phyloP scores from a whole-genome alignment of 805 yeast species.

The Candida dajiaensis region DNA sequence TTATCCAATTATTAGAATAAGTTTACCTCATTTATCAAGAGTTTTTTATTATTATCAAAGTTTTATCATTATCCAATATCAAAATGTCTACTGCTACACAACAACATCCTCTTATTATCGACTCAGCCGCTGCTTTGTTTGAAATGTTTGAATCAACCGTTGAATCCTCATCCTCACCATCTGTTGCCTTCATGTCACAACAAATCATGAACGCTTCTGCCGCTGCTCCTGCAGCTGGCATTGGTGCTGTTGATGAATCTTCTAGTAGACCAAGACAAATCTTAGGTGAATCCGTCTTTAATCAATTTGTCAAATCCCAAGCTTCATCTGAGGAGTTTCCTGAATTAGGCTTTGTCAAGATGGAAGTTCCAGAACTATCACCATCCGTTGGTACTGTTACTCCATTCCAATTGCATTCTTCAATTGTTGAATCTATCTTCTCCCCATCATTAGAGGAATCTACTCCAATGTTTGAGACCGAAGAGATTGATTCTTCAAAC shows the following conservation, averaged over 20 bases:
- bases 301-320: constrained; percentile 20
- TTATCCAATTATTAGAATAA: constrained; percentile 1
- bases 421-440: constrained; percentile 54
- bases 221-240: background rate
- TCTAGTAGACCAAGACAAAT: constrained; percentile 24
- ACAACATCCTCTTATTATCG: constrained; percentile 8
- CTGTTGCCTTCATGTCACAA: constrained; percentile 7
- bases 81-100: constrained; percentile 8
- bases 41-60: constrained; percentile 5
- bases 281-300: constrained; percentile 25
- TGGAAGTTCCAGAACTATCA: constrained; percentile 20
- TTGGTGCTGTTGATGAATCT: constrained; percentile 2
- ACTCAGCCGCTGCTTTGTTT: constrained; percentile 20
- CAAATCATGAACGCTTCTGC: background rate
- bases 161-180: constrained; percentile 9
- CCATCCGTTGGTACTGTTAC: constrained; percentile 31
- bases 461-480: constrained; percentile 53
- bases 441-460: constrained; percentile 40
- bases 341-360: constrained; percentile 16
- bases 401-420: constrained; percentile 51
- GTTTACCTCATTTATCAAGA: constrained; percentile 1
- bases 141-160: constrained; percentile 22
- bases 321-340: constrained; percentile 14
- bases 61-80: constrained; percentile 2
- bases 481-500: constrained; percentile 32